phyloP scores from a whole-genome alignment of 352 stramenopile species.

The Pythium pyrilobum region DNA sequence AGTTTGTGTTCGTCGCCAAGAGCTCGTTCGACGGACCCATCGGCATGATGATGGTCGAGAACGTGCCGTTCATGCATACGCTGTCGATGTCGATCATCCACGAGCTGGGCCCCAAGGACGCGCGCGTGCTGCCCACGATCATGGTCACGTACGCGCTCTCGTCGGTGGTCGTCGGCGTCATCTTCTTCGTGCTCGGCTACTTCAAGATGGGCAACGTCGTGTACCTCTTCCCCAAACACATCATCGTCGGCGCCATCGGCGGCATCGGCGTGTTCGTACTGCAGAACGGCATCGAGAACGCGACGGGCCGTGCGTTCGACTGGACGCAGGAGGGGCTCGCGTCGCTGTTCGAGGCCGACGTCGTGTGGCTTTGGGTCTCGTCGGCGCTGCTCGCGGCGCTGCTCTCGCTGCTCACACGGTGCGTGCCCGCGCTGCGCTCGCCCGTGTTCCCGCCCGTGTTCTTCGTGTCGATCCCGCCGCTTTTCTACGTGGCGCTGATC shows the following conservation, averaged over 20 bases:
- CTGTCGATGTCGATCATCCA: slow-evolving; percentile 84
- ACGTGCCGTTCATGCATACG: slow-evolving; percentile 94
- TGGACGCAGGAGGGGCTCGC: slow-evolving; percentile 47
- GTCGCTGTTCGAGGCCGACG: slow-evolving; percentile 39
- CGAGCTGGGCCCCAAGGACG: slow-evolving; percentile 64
- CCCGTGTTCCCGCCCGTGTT: slow-evolving; percentile 73
- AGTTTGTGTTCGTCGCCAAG: slow-evolving; percentile 74
- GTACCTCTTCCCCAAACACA: slow-evolving; percentile 93
- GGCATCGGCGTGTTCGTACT: slow-evolving; percentile 89
- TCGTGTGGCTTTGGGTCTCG: slow-evolving; percentile 69
- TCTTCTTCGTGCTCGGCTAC: slow-evolving; percentile 89
- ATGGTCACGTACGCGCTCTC: slow-evolving; percentile 90
- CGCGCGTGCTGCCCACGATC: slow-evolving; percentile 84
- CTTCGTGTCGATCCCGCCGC: slow-evolving; percentile 73
- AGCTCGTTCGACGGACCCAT: slow-evolving; percentile 74
- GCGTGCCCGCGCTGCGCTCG: slow-evolving; percentile 28
- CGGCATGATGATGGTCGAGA: slow-evolving; percentile 94
- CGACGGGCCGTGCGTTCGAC: slow-evolving; percentile 59
- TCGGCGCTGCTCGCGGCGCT: slow-evolving; percentile 46
- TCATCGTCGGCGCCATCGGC: slow-evolving; percentile 94
- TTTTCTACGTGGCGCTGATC: slow-evolving; percentile 68
- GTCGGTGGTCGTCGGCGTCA: slow-evolving; percentile 81
- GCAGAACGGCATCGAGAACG: slow-evolving; percentile 83
- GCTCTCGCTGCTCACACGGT: slow-evolving; percentile 51
- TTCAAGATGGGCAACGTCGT: slow-evolving; percentile 89